Evolutionary conservation across 1,284 basidiomycete genomes (phyloP).

Genomic region (Ustilago shanxiensis): DNA sequence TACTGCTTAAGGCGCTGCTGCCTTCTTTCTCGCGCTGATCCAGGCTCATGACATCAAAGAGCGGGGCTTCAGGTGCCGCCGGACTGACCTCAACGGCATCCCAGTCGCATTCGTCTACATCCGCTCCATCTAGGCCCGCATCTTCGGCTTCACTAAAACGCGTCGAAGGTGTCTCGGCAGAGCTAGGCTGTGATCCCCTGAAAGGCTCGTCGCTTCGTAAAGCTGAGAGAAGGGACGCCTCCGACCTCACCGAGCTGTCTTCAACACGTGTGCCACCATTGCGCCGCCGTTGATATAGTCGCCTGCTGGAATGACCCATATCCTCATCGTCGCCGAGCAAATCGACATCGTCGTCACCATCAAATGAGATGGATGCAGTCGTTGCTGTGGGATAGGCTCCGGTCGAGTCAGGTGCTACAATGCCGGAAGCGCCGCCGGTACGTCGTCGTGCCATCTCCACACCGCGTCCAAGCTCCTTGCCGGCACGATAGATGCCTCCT

Average conservation of each 20-base stretch:
- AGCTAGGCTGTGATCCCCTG: conserved; percentile 38
- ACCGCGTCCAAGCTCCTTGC: conserved; percentile 49
- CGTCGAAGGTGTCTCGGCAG: conserved; percentile 44
- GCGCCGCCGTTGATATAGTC: neutral
- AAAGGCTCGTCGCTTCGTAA: conserved; percentile 26
- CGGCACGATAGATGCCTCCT: conserved; percentile 47
- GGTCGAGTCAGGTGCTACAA: neutral
- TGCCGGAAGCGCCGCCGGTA: conserved; percentile 29
- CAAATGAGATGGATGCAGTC: conserved; percentile 38
- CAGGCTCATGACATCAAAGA: conserved; percentile 12
- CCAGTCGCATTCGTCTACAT: conserved; percentile 40
- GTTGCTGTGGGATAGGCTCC: neutral
- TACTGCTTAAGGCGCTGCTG: neutral
- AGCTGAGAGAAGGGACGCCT: conserved; percentile 28
- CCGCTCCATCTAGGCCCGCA: conserved; percentile 1
- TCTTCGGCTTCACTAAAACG: conserved; percentile 45
- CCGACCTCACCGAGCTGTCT: conserved; percentile 20
- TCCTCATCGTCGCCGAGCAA: conserved; percentile 35
- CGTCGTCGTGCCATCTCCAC: conserved; percentile 43
- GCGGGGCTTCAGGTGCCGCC: conserved; percentile 4
- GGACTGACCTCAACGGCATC: conserved; percentile 36
- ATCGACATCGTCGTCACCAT: conserved; percentile 37
- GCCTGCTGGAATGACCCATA: neutral
- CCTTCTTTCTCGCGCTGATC: neutral
- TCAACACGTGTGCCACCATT: conserved; percentile 3